Conservation (phyloP, 2,329 filamentous ascomycete species). For the Paecilomyces sp. region DNA sequence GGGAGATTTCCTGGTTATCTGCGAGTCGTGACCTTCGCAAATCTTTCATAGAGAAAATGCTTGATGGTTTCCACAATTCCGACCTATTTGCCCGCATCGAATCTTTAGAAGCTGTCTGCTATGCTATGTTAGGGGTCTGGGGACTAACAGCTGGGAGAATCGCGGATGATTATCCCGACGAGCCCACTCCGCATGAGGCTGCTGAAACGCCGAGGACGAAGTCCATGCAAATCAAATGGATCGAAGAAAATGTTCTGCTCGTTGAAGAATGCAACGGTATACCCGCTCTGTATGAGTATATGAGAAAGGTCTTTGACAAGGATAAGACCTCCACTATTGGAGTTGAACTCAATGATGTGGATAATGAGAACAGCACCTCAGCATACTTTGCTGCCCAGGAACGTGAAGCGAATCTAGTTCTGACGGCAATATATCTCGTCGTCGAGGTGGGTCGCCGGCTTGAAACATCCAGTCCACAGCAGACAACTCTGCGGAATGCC, state of each 20-base stretch:
- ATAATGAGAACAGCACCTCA: conserved; percentile 23
- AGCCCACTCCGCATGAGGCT: conserved; percentile 29
- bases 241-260: conserved; percentile 34
- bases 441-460: conserved; percentile 35
- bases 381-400: conserved; percentile 29
- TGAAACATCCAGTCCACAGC: conserved; percentile 17
- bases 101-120: conserved; percentile 40
- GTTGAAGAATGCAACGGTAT: conserved; percentile 30
- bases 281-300: conserved; percentile 26
- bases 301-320: conserved; percentile 33
- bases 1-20: conserved; percentile 58
- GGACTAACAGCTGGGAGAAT: conserved; percentile 53
- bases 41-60: conserved; percentile 32
- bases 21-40: conserved; percentile 47
- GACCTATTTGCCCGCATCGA: conserved; percentile 37
- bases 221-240: conserved; percentile 41
- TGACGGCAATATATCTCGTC: conserved; percentile 36
- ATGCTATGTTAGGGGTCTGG: conserved; percentile 63
- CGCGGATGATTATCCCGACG: conserved; percentile 20
- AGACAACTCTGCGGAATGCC: conserved; percentile 19
- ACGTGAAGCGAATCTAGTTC: conserved; percentile 34
- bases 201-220: conserved; percentile 40
- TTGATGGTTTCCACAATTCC: conserved; percentile 29
- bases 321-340: conserved; percentile 17
- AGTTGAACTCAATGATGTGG: conserved; percentile 16